Evolutionary conservation across 2,329 filamentous ascomycete species (phyloP), one percentile per base, ranked within the genome.

Genomic region (Calonectria honghensis): DNA sequence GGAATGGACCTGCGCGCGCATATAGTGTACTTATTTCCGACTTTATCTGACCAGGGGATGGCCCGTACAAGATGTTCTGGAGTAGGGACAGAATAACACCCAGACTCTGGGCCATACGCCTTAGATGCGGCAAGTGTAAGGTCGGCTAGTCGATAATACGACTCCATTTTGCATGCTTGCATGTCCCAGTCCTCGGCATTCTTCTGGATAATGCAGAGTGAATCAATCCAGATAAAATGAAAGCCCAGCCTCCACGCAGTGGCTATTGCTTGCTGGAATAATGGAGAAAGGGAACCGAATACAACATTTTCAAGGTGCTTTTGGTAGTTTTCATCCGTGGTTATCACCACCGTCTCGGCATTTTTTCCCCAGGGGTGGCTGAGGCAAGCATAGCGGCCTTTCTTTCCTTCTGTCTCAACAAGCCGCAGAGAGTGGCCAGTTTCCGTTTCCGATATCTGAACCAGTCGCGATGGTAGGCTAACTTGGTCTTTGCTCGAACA

Each of bases 221-320:
- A 63, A 27, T 63, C 57, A 7, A 63, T 63, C 57, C 57, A 63
- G 14, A 63, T 63, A 3, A 18, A 41, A 41, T 63, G 57, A 41
- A 41, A 63, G 13, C 57, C 57, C 2, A 63, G 24, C 5, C 57
- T 63, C 57, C 57, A 63, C 6, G 37, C 57, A 18, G 57, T 63
- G 6, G 27, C 24, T 10, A 63, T 63, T 6, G 57, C 57, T 29
- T 63, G 57, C 27, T 63, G 20, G 35, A 63, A 63, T 0, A 63
- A 1, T 2, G 37, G 35, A 20, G 57, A 63, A 39, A 63, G 35
- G 4, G 57, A 29, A 20, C 14, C 13, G 13, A 63, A 63, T 3
- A 14, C 16, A 3, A 63, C 14, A 4, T 63, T n/a, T 5, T 63
- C 37, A 10, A 63, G 35, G 35, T 63, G 57, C 9, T 63, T 18